These are phyloP conservation scores for Xylaria telfairii DNA, from an alignment of 495 filamentous ascomycete species.

Conservation along the genomic window DNA sequence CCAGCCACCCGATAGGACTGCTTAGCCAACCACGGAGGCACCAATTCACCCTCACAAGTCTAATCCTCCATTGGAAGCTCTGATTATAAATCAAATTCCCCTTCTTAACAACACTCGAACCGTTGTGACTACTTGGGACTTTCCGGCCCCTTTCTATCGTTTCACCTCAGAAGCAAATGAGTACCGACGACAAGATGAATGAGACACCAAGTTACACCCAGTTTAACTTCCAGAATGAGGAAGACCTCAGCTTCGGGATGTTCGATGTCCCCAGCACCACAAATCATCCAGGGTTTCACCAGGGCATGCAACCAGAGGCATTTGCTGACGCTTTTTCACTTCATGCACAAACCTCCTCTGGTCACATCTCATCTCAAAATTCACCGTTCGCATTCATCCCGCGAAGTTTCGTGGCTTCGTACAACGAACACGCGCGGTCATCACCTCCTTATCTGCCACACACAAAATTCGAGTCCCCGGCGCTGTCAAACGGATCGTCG, in stretches of 20 bases:
- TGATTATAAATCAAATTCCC: neutral
- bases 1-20: conserved; percentile 10
- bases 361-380: conserved; percentile 14
- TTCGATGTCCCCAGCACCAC: conserved; percentile 25
- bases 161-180: conserved; percentile 1
- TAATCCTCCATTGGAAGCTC: neutral
- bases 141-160: neutral
- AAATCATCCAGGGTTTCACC: conserved; percentile 18
- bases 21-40: conserved; percentile 19
- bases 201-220: conserved; percentile 25
- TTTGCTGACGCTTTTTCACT: conserved; percentile 21
- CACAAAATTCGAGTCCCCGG: conserved; percentile 24
- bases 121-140: neutral
- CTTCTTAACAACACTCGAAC: neutral
- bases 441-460: conserved; percentile 19
- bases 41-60: neutral
- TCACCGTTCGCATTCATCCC: conserved; percentile 15
- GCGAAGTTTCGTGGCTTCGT: conserved; percentile 17
- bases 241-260: conserved; percentile 23
- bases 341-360: conserved; percentile 13
- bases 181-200: conserved; percentile 29
- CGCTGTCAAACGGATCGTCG: conserved; percentile 32
- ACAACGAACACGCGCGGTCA: conserved; percentile 5
- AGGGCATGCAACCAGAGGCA: conserved; percentile 9
- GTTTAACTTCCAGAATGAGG: conserved; percentile 27